A percentile compares a stretch with the other conserved stretches of the same genome.
Evolutionary conservation across 768 basidiomycete species (phyloP).

Genomic region (Mycena alexandri): DNA sequence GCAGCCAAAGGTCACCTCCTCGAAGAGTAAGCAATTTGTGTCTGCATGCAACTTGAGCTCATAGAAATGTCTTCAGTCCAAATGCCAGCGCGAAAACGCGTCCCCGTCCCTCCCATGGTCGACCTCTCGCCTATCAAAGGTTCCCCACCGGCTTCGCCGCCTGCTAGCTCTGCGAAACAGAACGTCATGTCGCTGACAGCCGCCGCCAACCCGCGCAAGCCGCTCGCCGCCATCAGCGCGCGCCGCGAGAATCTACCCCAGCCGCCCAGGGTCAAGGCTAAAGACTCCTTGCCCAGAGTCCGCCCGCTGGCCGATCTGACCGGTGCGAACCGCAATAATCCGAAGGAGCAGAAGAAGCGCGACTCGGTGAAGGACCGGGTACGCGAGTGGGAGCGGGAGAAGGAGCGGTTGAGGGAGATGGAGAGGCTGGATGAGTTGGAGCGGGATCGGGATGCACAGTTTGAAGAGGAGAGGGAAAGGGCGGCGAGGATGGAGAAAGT

Average conservation of each 20-base stretch:
- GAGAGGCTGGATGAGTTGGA: constrained; percentile 69
- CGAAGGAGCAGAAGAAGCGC: constrained; percentile 49
- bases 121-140: constrained; percentile 67
- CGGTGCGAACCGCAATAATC: constrained; percentile 41
- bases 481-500: constrained; percentile 38
- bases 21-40: constrained; percentile 50
- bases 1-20: constrained; percentile 56
- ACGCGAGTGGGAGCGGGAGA: constrained; percentile 82
- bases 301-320: constrained; percentile 58
- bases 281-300: constrained; percentile 42
- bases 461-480: constrained; percentile 53
- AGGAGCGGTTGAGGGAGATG: constrained; percentile 78
- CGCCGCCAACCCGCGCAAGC: constrained; percentile 44
- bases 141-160: constrained; percentile 61
- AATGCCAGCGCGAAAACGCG: constrained; percentile 55
- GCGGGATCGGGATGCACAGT: constrained; percentile 60
- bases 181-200: constrained; percentile 52
- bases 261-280: constrained; percentile 33
- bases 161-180: constrained; percentile 48
- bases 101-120: constrained; percentile 46
- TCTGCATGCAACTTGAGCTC: constrained; percentile 8
- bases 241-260: constrained; percentile 44
- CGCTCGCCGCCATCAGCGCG: constrained; percentile 46
- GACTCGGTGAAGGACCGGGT: constrained; percentile 72
- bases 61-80: constrained; percentile 28